Conservation (phyloP, 306 rosid genomes). For the Prunus mira region DNA sequence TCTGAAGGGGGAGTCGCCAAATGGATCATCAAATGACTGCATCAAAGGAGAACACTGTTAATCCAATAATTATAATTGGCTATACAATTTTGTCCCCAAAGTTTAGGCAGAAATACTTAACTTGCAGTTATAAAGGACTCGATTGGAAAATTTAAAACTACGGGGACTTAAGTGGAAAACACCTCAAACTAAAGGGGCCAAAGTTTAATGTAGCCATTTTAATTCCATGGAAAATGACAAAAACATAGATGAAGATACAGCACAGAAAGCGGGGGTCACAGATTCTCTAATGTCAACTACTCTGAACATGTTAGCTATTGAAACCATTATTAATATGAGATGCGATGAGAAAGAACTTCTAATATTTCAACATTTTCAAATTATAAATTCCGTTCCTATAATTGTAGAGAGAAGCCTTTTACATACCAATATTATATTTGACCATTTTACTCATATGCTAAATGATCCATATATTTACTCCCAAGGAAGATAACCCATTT, state of each 20-base stretch:
- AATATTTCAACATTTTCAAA: not conserved
- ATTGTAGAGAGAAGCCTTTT: not conserved
- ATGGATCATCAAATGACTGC: conserved; percentile 84
- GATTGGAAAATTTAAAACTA: not conserved
- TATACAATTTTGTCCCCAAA: not conserved
- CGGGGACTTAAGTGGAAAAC: not conserved
- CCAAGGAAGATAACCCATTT: not conserved
- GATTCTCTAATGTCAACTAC: no score
- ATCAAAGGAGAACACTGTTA: conserved; percentile 23
- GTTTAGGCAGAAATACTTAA: no score
- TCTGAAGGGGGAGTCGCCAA: conserved; percentile 87
- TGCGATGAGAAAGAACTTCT: not conserved
- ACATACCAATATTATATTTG: not conserved
- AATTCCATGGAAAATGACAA: not conserved
- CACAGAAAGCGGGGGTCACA: no score
- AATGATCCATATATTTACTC: not conserved
- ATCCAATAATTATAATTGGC: not conserved
- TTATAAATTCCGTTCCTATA: not conserved
- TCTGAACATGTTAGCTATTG: no score
- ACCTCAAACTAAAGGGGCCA: not conserved
- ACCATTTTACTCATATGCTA: not conserved
- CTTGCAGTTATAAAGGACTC: not conserved
- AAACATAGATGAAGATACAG: not conserved
- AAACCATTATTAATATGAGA: no score
- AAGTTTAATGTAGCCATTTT: not conserved